Base-by-base conservation (phyloP, 2,329 filamentous ascomycete genomes). In the Diaporthe australafricana region DNA sequence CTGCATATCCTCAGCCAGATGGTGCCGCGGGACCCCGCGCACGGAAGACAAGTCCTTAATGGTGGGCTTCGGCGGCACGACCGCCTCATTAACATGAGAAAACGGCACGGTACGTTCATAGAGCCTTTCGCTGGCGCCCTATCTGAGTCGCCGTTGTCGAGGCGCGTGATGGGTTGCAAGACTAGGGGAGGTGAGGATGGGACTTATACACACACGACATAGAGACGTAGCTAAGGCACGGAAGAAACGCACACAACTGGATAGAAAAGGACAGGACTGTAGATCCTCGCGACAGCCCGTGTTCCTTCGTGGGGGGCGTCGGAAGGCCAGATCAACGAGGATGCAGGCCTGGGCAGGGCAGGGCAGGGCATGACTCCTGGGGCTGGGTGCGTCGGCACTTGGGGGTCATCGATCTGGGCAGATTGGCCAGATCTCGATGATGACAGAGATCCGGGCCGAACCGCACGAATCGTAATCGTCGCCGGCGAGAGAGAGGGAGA, bases 351-450 rank as follows among this genome's bases (percentile, higher is more conserved):
- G 32, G 32, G 32, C 32, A 35, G 32, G 5, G 32, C 32, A 35
- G 32, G 32, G 32, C 32, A 35, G 25, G 14, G 45, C 45, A 65
- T 20, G 60, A 50, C 12, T 11, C 5, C 45, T 38, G 22, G n/a
- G 25, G 2, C 45, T 38, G 22, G n/a, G 25, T 50, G 60, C 27
- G 42, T 45, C 30, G 30, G 30, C 14, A 20, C 9, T 38, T 7
- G 22, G 60, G 35, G 60, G 14, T 38, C 45, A 35, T 65, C 42
- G 60, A 65, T 38, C 45, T 35, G 60, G 20, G 45, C 6, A 27
- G 45, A 25, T 20, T 65, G 60, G 42, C 47, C 20, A 65, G 60
- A 65, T 65, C 60, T 48, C 42, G 32, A 35, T 35, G 32, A 35
- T 48, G 42, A 25, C 27, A 40, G 30, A 50, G 27, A 65, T 50